Base-by-base conservation (phyloP, 75 land plant genomes). In the Larix kaempferi region DNA sequence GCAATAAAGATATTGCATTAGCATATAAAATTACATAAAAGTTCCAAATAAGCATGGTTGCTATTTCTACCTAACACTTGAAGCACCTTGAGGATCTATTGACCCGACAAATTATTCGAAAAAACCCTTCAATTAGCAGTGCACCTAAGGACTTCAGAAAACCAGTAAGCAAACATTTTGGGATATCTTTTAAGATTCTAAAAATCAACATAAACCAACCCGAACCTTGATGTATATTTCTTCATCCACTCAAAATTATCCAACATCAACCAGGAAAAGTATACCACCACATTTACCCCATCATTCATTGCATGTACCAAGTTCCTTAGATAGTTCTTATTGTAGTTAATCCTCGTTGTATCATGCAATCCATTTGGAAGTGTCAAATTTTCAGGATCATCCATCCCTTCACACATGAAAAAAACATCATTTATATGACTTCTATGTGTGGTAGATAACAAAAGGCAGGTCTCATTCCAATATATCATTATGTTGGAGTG, bases 181-280 rank as follows among this genome's bases (percentile, higher is more conserved):
- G 81, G 76, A 41, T 57, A 76, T 39, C 87, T 39, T 27, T 84
- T 82, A 15, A 83, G 81, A 19, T 22, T 75, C 11, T 64, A 49
- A 17, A 56, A 78, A 71, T 92, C 91, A 26, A 93, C 89, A 77
- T 86, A 90, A 29, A 86, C 76, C 13, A 93, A 76, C 54, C 95
- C 95, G 77, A 88, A 91, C 58, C 89, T 79, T 25, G 83, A 80
- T 22, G 90, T 80, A 79, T 84, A 91, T 0, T 91, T 91, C 71
- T n/a, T n/a, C n/a, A n/a, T 5, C 44, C 44, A 41, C 75, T 92
- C 91, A 16, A 82, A 91, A 83, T 91, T 92, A 84, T 92, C 95
- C 52, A 92, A 76, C 80, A 91, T 73, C 10, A 90, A 86, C 94
- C 93, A 92, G 2, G 89, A 89, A 73, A 92, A 92, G 81, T 86